phyloP scores from a whole-genome alignment of 2,329 filamentous ascomycete genomes.

The Ceratocystis ficicola region DNA sequence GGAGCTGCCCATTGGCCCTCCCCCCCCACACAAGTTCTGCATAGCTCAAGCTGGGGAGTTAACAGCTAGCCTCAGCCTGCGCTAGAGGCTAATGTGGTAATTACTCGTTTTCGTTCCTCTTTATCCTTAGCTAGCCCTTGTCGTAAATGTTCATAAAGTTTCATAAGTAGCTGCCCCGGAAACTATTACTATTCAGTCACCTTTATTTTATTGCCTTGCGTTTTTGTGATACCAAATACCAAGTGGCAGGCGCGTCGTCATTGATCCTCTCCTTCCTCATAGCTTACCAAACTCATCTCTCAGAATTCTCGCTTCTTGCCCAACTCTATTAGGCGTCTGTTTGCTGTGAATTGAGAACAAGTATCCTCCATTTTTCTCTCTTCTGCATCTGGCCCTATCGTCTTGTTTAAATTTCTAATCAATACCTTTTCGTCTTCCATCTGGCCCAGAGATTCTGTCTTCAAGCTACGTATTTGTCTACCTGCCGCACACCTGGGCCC shows the following conservation, averaged over 20 bases:
- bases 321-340: not conserved
- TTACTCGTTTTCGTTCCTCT: not conserved
- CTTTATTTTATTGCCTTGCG: conserved; percentile 1
- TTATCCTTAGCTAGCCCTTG: not conserved
- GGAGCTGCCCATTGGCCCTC: not conserved
- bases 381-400: not conserved
- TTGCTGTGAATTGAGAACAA: not conserved
- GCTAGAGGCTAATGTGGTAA: not conserved
- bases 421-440: not conserved
- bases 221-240: conserved; percentile 15
- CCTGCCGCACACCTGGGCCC: not conserved
- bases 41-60: too few relatives aligned
- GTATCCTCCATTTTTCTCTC: not conserved
- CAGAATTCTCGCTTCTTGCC: not conserved
- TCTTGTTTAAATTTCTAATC: not conserved
- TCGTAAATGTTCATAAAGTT: too few relatives aligned
- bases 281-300: not conserved
- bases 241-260: not conserved
- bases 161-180: not conserved
- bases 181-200: not conserved
- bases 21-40: not conserved
- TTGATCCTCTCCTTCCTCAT: conserved; percentile 6
- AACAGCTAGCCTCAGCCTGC: not conserved
- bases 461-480: not conserved
- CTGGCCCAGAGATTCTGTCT: not conserved